phyloP scores from a whole-genome alignment of 768 basidiomycete species.

The Mycena galericulata region DNA sequence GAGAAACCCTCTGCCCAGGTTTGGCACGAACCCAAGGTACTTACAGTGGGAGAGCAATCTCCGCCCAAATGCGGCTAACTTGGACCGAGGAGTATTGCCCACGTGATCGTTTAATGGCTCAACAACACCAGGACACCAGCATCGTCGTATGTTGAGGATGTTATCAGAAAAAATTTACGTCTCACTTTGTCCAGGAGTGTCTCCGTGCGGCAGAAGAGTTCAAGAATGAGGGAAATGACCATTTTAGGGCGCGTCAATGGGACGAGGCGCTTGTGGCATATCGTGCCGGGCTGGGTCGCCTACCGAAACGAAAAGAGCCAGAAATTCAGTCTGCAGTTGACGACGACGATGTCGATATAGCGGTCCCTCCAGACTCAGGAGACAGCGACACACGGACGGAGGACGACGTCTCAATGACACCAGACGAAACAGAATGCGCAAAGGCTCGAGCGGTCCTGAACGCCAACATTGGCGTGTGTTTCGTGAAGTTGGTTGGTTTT shows the following conservation, averaged over 20 bases:
- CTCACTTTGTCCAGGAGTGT: slow-evolving; percentile 49
- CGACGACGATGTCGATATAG: slow-evolving; percentile 28
- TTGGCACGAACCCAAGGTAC: too few relatives aligned
- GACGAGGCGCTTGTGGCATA: slow-evolving; percentile 79
- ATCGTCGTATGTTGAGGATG: neutral
- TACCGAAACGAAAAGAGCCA: slow-evolving; percentile 63
- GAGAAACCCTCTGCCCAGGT: too few relatives aligned
- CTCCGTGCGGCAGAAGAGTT: slow-evolving; percentile 67
- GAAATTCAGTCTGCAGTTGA: slow-evolving; percentile 33
- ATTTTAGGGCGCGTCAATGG: slow-evolving; percentile 76
- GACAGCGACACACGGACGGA: slow-evolving; percentile 34
- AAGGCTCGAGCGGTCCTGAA: slow-evolving; percentile 79
- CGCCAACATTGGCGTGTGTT: slow-evolving; percentile 91
- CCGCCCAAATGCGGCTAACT: slow-evolving; percentile 23
- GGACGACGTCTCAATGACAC: slow-evolving; percentile 38
- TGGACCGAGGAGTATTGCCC: neutral
- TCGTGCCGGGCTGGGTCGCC: slow-evolving; percentile 69
- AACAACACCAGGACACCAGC: slow-evolving; percentile 7
- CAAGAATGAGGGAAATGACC: slow-evolving; percentile 82
- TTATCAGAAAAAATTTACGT: neutral
- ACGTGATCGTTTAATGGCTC: slow-evolving; percentile 12
- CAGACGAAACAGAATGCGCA: slow-evolving; percentile 57
- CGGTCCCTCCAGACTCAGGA: slow-evolving; percentile 37
- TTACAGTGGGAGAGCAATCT: too few relatives aligned
- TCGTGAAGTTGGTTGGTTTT: slow-evolving; percentile 76